These are phyloP conservation scores for Calendula officinalis DNA, from an alignment of 129 eudicot species.

Conservation along the genomic window DNA sequence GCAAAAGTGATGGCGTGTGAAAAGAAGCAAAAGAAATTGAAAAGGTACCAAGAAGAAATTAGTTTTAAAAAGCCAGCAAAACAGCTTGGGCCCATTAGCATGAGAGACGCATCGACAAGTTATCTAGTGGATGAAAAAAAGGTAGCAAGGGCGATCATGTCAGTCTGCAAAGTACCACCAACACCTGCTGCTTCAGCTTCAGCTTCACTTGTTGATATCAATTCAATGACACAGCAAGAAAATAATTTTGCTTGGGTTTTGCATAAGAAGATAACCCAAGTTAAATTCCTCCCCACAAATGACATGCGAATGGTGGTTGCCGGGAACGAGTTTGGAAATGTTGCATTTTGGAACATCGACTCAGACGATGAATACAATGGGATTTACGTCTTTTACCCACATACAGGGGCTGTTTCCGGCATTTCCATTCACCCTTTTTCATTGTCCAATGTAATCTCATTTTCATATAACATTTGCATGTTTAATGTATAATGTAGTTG, in stretches of 20 bases:
- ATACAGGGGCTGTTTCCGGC: conserved; percentile 57
- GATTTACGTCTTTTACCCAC: conserved; percentile 53
- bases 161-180: too few relatives aligned
- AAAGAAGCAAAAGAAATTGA: background rate
- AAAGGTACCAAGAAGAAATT: conserved; percentile 2
- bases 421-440: conserved; percentile 51
- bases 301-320: conserved; percentile 54
- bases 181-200: too few relatives aligned
- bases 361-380: conserved; percentile 44
- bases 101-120: background rate
- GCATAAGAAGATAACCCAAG: conserved; percentile 41
- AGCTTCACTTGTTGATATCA: conserved; percentile 32
- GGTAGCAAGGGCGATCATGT: background rate
- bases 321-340: conserved; percentile 59
- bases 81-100: background rate
- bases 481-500: background rate
- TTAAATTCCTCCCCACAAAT: conserved; percentile 50
- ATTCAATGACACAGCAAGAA: conserved; percentile 36
- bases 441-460: conserved; percentile 42
- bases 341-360: conserved; percentile 71
- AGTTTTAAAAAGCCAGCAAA: background rate
- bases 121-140: background rate
- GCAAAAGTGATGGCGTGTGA: too few relatives aligned
- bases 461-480: background rate
- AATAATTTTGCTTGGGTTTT: conserved; percentile 55